phyloP scores from a whole-genome alignment of 495 filamentous ascomycete species.

The Pseudevernia furfuracea region DNA sequence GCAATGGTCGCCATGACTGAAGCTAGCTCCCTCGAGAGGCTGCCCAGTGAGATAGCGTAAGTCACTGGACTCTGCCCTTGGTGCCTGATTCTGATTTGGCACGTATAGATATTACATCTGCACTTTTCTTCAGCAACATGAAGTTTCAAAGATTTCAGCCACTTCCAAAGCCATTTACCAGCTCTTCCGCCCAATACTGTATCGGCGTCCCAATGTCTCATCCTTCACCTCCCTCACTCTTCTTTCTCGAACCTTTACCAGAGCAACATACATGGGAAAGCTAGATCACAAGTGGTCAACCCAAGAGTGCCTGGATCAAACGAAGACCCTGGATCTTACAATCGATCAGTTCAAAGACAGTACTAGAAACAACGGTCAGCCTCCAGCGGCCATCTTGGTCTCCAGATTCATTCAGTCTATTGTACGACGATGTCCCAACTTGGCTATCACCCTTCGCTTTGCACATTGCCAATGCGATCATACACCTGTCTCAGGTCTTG shows the following conservation, averaged over 20 bases:
- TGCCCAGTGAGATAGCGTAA: slow-evolving; percentile 32
- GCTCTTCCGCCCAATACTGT: slow-evolving; percentile 33
- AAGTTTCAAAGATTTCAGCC: slow-evolving; percentile 28
- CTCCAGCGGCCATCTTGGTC: slow-evolving; percentile 30
- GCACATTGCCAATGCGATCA: slow-evolving; percentile 30
- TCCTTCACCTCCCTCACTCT: slow-evolving; percentile 28
- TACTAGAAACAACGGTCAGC: slow-evolving; percentile 22
- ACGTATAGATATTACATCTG: slow-evolving; percentile 27
- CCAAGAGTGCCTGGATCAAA: slow-evolving; percentile 27
- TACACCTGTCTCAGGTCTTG: slow-evolving; percentile 31
- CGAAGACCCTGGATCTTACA: slow-evolving; percentile 25
- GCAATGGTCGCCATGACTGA: slow-evolving; percentile 2
- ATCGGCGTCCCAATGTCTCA: slow-evolving; percentile 29
- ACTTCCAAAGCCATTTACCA: slow-evolving; percentile 30
- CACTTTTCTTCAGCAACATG: slow-evolving; percentile 25
- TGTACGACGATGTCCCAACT: slow-evolving; percentile 31
- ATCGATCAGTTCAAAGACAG: slow-evolving; percentile 32
- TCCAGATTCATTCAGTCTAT: slow-evolving; percentile 27
- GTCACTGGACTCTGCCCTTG: slow-evolving; percentile 6
- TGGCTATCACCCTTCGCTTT: slow-evolving; percentile 31
- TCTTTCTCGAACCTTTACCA: slow-evolving; percentile 30
- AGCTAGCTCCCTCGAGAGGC: slow-evolving; percentile 3
- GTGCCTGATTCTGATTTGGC: background rate
- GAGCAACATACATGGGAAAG: slow-evolving; percentile 29
- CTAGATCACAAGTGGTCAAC: slow-evolving; percentile 30